Percentiles rank a stretch among this genome's conserved stretches.
Evolutionary conservation across 768 basidiomycete genomes (phyloP).

Genomic region (Pleurotus sapidus): DNA sequence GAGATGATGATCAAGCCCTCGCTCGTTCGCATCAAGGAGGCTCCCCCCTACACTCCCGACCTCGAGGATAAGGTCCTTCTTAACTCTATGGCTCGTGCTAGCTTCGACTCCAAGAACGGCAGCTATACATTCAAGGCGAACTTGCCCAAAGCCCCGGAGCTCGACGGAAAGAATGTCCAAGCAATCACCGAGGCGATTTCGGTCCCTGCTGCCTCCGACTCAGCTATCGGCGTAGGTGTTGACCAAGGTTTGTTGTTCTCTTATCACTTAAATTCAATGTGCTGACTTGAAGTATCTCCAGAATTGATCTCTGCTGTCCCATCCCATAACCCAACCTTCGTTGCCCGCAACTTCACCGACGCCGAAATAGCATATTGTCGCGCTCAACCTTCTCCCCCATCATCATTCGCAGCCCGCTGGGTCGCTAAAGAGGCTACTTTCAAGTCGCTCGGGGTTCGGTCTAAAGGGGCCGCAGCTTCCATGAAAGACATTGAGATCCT

Average conservation of each 20-base stretch:
- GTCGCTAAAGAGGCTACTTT: constrained; percentile 96
- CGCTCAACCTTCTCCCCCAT: constrained; percentile 78
- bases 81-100: constrained; percentile 89
- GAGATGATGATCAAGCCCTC: constrained; percentile 95
- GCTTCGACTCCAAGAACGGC: constrained; percentile 78
- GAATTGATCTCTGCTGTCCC: constrained; percentile 94
- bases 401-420: constrained; percentile 97
- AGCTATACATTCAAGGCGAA: constrained; percentile 78
- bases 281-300: constrained; percentile 21
- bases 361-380: constrained; percentile 85
- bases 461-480: constrained; percentile 90
- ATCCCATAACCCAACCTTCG: constrained; percentile 82
- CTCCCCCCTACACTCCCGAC: constrained; percentile 83
- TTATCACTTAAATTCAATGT: neutral
- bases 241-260: constrained; percentile 67
- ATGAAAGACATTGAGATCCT: constrained; percentile 98
- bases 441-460: constrained; percentile 89
- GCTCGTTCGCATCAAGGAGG: constrained; percentile 92
- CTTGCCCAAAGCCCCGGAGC: constrained; percentile 46
- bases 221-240: constrained; percentile 77
- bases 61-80: constrained; percentile 84
- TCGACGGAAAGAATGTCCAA: constrained; percentile 67
- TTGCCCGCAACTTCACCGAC: constrained; percentile 90
- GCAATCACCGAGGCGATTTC: constrained; percentile 55
- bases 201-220: constrained; percentile 26